Percentiles rank a stretch among this genome's conserved stretches.
phyloP scores from a whole-genome alignment of 805 yeast genomes.

The Cyberlindnera xylosilytica region DNA sequence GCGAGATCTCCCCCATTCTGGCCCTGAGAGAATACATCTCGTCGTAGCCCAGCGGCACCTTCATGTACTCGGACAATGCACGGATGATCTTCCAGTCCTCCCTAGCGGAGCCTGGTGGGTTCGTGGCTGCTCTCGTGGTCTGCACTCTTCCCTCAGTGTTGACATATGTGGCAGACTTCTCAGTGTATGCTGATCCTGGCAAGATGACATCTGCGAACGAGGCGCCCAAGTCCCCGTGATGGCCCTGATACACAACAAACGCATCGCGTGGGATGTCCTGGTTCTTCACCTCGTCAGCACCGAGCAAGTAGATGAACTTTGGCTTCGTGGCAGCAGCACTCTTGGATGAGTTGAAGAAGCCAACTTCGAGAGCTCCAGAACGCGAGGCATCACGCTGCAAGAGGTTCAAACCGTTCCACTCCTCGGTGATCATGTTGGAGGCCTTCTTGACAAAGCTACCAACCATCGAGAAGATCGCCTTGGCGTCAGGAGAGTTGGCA shows the following conservation, averaged over 20 bases:
- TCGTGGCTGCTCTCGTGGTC: constrained; percentile 79
- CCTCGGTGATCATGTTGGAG: constrained; percentile 58
- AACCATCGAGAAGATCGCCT: constrained; percentile 54
- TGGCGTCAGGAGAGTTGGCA: constrained; percentile 62
- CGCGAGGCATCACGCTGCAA: constrained; percentile 87
- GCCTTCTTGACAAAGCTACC: constrained; percentile 57
- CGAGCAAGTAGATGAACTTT: constrained; percentile 74
- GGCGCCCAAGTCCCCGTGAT: constrained; percentile 89
- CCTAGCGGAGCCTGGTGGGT: constrained; percentile 85
- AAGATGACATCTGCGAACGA: constrained; percentile 82
- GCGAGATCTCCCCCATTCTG: constrained; percentile 74
- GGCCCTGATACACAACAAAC: constrained; percentile 87
- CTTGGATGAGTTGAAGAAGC: constrained; percentile 49
- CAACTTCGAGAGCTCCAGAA: constrained; percentile 82
- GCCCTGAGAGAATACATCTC: constrained; percentile 63
- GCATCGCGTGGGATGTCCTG: constrained; percentile 77
- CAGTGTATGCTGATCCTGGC: constrained; percentile 89
- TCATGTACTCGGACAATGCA: constrained; percentile 77
- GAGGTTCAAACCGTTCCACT: constrained; percentile 80
- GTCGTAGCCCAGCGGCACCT: constrained; percentile 71
- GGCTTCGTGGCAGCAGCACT: constrained; percentile 48
- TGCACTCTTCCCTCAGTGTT: constrained; percentile 91
- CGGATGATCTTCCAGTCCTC: constrained; percentile 89
- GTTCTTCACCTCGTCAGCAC: constrained; percentile 77
- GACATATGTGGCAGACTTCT: constrained; percentile 78